These are phyloP conservation scores for Pestalotiopsis sp. DNA, from an alignment of 2,329 filamentous ascomycete genomes.

Conservation along the genomic window DNA sequence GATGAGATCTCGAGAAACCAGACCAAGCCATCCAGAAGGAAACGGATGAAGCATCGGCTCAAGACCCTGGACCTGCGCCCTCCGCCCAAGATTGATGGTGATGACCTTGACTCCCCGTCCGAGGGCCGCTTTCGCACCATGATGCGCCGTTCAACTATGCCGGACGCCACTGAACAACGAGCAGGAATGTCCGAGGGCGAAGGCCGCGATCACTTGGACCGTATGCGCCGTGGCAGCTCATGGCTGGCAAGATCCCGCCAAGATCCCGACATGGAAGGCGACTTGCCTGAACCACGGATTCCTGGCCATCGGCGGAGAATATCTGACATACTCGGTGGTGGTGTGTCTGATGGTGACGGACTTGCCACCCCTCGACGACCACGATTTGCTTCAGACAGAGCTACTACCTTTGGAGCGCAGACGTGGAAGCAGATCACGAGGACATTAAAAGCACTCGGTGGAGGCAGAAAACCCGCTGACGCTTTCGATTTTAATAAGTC, in stretches of 20 bases:
- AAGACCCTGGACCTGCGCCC: constrained; percentile 58
- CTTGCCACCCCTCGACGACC: constrained; percentile 55
- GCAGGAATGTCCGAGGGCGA: constrained; percentile 77
- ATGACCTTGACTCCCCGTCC: constrained; percentile 42
- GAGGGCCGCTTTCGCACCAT: constrained; percentile 56
- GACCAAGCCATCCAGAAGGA: constrained; percentile 62
- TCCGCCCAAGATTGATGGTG: constrained; percentile 54
- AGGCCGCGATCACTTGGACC: constrained; percentile 63
- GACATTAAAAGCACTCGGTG: constrained; percentile 75
- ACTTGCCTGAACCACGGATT: constrained; percentile 55
- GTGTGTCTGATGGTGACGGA: constrained; percentile 64
- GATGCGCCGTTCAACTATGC: constrained; percentile 67
- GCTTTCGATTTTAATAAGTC: constrained; percentile 94
- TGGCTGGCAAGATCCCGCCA: constrained; percentile 56
- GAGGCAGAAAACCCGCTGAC: constrained; percentile 74
- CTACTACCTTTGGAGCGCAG: constrained; percentile 74
- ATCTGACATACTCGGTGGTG: constrained; percentile 66
- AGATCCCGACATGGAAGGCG: constrained; percentile 54
- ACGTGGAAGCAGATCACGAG: constrained; percentile 95
- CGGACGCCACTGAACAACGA: constrained; percentile 59
- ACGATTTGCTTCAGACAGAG: constrained; percentile 66
- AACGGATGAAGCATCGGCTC: constrained; percentile 60
- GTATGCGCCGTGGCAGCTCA: constrained; percentile 54
- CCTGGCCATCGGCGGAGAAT: constrained; percentile 67
- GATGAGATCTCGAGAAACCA: constrained; percentile 58